Conservation (phyloP, 495 filamentous ascomycete genomes). For the Aspergillus sclerotiicarbonarius region DNA sequence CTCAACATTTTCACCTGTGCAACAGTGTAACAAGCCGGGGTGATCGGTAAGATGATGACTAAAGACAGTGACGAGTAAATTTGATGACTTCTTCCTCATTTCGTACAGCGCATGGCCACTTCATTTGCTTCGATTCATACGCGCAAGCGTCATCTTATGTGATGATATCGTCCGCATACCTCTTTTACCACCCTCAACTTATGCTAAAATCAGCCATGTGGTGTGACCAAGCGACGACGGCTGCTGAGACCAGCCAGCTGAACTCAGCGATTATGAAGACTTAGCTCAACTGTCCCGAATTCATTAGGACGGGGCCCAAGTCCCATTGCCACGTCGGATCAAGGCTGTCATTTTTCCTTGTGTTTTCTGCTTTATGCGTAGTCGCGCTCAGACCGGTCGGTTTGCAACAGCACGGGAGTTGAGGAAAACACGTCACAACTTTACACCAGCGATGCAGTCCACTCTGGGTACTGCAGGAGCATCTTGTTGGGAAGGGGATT, state of each 20-base stretch:
- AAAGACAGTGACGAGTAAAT: conserved; percentile 24
- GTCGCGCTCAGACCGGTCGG: not conserved
- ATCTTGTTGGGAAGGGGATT: conserved; percentile 48
- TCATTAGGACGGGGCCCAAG: not conserved
- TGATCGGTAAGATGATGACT: conserved; percentile 23
- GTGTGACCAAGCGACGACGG: not conserved
- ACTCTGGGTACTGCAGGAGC: conserved; percentile 64
- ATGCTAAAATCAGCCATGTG: not conserved
- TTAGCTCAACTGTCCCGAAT: not conserved
- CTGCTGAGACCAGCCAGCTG: not conserved
- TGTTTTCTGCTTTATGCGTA: not conserved
- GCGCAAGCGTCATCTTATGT: not conserved
- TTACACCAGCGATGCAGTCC: conserved; percentile 67
- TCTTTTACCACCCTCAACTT: not conserved
- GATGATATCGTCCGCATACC: conserved; percentile 2
- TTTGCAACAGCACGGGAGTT: not conserved
- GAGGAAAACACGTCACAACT: conserved; percentile 3
- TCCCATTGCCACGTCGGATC: not conserved
- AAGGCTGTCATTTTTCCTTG: not conserved
- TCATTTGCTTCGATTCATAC: conserved; percentile 8
- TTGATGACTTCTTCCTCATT: conserved; percentile 18
- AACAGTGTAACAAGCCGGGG: conserved; percentile 4
- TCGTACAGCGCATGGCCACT: conserved; percentile 12
- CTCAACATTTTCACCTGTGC: conserved; percentile 1
- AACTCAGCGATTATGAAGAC: not conserved